Evolutionary conservation across 116 monocot genomes (phyloP).

Genomic region (Dioscorea cayenensis): DNA sequence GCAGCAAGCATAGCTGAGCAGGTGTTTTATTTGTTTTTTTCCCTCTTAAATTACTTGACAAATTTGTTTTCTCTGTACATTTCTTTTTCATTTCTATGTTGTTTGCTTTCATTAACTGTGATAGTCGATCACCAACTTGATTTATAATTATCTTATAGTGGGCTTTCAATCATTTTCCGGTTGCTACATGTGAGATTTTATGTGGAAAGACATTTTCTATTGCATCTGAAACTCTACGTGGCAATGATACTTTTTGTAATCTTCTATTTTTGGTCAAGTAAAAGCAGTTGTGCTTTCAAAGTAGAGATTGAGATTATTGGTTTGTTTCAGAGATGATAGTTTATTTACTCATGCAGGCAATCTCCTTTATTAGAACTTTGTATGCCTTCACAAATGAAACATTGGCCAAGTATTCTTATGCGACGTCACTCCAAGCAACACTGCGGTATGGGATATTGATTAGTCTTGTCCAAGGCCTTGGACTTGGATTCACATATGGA

Average conservation of each 20-base stretch:
- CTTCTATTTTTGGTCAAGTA: not conserved
- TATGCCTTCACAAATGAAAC: constrained; percentile 98
- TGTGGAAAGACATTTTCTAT: too few species aligned
- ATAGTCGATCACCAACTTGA: not conserved
- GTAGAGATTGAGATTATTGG: not conserved
- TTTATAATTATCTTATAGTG: not conserved
- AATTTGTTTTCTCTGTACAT: too few species aligned
- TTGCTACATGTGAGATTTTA: not conserved
- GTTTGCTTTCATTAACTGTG: too few species aligned
- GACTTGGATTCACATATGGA: constrained; percentile 99
- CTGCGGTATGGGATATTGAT: constrained; percentile 94
- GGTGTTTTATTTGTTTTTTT: constrained; percentile 23
- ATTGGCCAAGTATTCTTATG: constrained; percentile 99
- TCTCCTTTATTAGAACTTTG: constrained; percentile 87
- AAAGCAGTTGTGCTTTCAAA: not conserved
- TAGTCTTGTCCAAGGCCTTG: constrained; percentile 99
- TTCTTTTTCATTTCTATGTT: too few species aligned
- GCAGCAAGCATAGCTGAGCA: constrained; percentile 99
- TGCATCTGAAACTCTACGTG: not conserved
- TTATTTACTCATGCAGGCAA: constrained; percentile 53
- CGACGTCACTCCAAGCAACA: constrained; percentile 97
- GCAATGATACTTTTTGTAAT: not conserved
- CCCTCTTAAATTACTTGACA: not conserved
- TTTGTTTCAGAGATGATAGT: not conserved
- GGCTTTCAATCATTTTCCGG: not conserved